These are phyloP conservation scores for Aspergillus chevalieri DNA, from an alignment of 2,329 filamentous ascomycete genomes.

Conservation along the genomic window DNA sequence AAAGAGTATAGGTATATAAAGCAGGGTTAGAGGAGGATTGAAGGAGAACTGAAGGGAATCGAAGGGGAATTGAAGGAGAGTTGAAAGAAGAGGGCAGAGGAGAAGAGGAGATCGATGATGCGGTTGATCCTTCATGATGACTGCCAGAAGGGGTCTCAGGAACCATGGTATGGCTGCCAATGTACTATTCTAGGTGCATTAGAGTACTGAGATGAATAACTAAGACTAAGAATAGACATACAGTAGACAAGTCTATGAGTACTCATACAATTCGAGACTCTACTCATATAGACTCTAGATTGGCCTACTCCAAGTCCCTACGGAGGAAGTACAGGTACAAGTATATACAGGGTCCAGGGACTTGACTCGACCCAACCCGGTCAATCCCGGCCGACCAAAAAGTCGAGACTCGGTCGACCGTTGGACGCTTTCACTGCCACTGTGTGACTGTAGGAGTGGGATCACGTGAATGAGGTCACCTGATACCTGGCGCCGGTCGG, in stretches of 20 bases:
- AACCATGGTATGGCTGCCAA: neutral
- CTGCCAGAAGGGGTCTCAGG: neutral
- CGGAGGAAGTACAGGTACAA: neutral
- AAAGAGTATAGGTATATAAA: slow-evolving; percentile 3
- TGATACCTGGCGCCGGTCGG: neutral
- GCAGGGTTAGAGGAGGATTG: neutral
- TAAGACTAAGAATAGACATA: too few species aligned
- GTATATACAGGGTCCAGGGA: neutral
- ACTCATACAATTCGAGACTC: too few species aligned
- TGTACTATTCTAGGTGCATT: too few species aligned
- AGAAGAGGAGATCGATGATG: slow-evolving; percentile 1
- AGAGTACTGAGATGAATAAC: too few species aligned
- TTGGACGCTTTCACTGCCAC: too few species aligned
- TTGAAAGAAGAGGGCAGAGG: neutral
- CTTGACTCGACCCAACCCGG: too few species aligned
- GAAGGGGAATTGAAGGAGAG: neutral
- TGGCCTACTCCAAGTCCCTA: neutral
- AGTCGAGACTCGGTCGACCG: too few species aligned
- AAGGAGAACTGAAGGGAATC: too few species aligned
- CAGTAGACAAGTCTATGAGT: too few species aligned
- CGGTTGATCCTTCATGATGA: neutral
- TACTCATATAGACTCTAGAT: neutral
- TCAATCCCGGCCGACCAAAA: too few species aligned
- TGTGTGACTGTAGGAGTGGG: too few species aligned
- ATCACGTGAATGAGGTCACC: neutral